Evolutionary conservation across 768 basidiomycete genomes (phyloP), one percentile per base, ranked within the genome.

Genomic region (Nidularia pulvinata): DNA sequence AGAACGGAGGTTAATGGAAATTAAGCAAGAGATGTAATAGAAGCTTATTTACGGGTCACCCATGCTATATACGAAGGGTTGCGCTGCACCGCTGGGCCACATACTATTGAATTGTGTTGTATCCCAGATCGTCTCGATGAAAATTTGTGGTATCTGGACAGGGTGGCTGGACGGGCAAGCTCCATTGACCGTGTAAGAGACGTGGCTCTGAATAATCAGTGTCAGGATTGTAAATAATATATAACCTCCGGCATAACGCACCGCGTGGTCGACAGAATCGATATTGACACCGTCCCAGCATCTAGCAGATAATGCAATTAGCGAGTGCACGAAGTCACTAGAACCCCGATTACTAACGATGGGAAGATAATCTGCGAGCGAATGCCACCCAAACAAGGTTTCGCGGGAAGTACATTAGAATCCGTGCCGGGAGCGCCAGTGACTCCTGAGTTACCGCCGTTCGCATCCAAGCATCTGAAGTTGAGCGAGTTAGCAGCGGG

Each of bases 261-360:
- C 59, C 54, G 55, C 55, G 35, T 63, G 62, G 50, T 63, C 55
- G 14, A 57, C 19, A 10, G 54, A 56, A 33, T 63, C 62, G 33
- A 59, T 54, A 44, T 63, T 61, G 25, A 57, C 54, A 9, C 62
- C 62, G 45, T 63, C 59, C 62, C 62, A 63, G 53, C 59, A 62
- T 52, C 61, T 62, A 39, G 5, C 2, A 11, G 16, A 42, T 16
- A 11, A 42, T 42, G 37, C 37, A 4, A 11, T 42, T 42, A 42
- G 37, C 25, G 4, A 42, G 3, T 16, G 11, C 11, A 42, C 37
- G 37, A 42, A 11, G 37, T 42, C 11, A 42, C 37, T 42, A 16
- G 16, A 16, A 44, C 5, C 6, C 10, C 4, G 25, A 25, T 25
- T 25, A 48, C 49, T 43, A 32, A 62, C 57, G 55, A 50, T 10